Conservation (phyloP, 768 basidiomycete genomes). For the Lepiota venenata region DNA sequence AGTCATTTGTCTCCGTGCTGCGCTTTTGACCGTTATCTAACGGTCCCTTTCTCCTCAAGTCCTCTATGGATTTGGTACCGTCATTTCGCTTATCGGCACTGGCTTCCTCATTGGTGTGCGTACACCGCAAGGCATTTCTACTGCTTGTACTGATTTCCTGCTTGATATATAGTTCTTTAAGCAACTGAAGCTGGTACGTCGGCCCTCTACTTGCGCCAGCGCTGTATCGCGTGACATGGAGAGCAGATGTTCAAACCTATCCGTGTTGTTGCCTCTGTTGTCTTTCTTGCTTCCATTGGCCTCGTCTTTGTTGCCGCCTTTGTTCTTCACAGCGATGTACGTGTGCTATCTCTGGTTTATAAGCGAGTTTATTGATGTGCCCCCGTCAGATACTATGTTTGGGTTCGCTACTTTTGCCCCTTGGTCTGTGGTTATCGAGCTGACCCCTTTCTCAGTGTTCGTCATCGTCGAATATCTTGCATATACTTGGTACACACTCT, state of each 20-base stretch:
- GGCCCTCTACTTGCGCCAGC: background rate
- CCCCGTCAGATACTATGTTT: slow-evolving; percentile 58
- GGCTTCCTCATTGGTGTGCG: slow-evolving; percentile 89
- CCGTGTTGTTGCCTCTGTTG: slow-evolving; percentile 74
- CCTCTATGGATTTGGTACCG: slow-evolving; percentile 77
- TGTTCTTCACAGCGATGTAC: slow-evolving; percentile 62
- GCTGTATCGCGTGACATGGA: background rate
- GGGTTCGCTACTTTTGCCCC: slow-evolving; percentile 38
- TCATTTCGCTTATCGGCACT: slow-evolving; percentile 82
- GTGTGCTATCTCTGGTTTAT: slow-evolving; percentile 21
- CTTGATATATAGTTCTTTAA: slow-evolving; percentile 58
- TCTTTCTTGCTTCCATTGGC: slow-evolving; percentile 75
- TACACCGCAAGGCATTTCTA: slow-evolving; percentile 11
- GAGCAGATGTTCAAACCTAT: slow-evolving; percentile 92
- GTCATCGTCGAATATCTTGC: slow-evolving; percentile 91
- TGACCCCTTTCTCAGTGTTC: slow-evolving; percentile 54
- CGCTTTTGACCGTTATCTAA: background rate
- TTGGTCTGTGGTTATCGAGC: background rate
- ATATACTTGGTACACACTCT: slow-evolving; percentile 84
- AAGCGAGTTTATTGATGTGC: background rate
- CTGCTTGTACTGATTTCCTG: slow-evolving; percentile 6
- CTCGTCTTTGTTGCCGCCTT: slow-evolving; percentile 88
- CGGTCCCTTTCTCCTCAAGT: slow-evolving; percentile 38
- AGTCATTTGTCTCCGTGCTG: background rate
- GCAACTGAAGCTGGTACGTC: slow-evolving; percentile 72